Evolutionary conservation across 495 filamentous ascomycete genomes (phyloP).

Genomic region (Baudoinia panamericana): DNA sequence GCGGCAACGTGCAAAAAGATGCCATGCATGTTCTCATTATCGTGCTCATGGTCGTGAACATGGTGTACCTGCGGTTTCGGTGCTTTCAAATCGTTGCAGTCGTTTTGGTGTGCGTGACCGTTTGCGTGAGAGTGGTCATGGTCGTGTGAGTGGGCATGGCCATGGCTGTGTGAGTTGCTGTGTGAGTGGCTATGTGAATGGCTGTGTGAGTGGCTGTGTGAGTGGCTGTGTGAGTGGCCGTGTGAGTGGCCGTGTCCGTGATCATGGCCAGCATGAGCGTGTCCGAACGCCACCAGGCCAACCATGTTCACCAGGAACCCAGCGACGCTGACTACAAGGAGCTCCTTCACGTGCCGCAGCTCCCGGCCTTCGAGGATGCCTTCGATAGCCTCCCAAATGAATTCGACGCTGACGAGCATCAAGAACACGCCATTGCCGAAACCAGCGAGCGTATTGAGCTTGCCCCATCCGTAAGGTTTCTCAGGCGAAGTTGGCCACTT

Average conservation of each 20-base stretch:
- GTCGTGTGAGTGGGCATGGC: neutral
- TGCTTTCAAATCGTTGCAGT: neutral
- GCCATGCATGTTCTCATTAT: constrained; percentile 98
- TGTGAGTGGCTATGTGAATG: constrained; percentile 29
- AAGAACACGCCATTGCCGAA: constrained; percentile 96
- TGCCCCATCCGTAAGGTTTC: constrained; percentile 93
- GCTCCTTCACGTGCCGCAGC: constrained; percentile 70
- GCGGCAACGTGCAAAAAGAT: constrained; percentile 94
- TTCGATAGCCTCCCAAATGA: constrained; percentile 89
- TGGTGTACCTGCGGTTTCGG: constrained; percentile 2
- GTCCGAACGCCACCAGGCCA: constrained; percentile 77
- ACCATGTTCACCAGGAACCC: constrained; percentile 84
- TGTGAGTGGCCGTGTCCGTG: constrained; percentile 39
- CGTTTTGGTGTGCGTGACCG: constrained; percentile 14
- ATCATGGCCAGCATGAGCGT: constrained; percentile 44
- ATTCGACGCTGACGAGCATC: constrained; percentile 92
- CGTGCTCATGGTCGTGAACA: constrained; percentile 39
- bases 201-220: constrained; percentile 29
- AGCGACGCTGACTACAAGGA: constrained; percentile 72
- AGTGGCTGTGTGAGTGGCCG: constrained; percentile 11
- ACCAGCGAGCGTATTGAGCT: constrained; percentile 89
- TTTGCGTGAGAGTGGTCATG: constrained; percentile 16
- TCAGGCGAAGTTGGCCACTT: constrained; percentile 84
- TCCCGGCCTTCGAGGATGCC: constrained; percentile 66
- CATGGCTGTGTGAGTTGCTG: constrained; percentile 19